Base-by-base conservation (phyloP, 129 eudicot species). In the Rutidosis leptorrhynchoides region DNA sequence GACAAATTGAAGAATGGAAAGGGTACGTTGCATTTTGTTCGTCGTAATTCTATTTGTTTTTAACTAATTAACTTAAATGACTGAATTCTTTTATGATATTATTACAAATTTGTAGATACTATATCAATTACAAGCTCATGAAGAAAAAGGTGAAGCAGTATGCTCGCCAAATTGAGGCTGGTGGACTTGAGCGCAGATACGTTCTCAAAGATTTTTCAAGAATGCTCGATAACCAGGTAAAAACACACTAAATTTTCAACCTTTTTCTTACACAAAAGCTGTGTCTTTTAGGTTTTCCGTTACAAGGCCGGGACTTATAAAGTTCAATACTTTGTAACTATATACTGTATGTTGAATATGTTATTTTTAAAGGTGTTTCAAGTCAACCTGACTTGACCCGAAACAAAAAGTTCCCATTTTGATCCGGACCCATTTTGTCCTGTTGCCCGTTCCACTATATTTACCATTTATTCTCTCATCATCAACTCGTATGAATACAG, bases 1-100 rank as follows among this genome's bases (percentile, higher is more conserved):
- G 98, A 68, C 98, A 88, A 70, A 81, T 88, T 45, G 90, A 83
- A 88, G 96, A 88, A 88, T 92, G 98, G 98, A 86, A 83, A 65
- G 88, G 87, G 98, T 92, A 83, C 42, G 74, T 20, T 24, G 24
- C 77, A 12, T 29, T 63, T 52, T 45, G 5, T 43, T 26, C 19
- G 8, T 52, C 21, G 26, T 45, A 26, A 43, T 46, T 21, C n/a
- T 1, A 9, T 58, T 21, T 0, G 61, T 11, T 16, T 5, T 28
- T 1, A 65, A 48, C 12, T 57, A 24, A 12, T 59, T 25, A 3
- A 48, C 46, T 20, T 60, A 6, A 23, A 57, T 40, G 16, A 49
- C 58, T 37, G 58, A 8, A 26, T 43, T 29, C 14, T 59, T 59
- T 60, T 61, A 23, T 55, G 33, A 45, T 46, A 61, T 53, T 72